Percentiles rank a stretch among this genome's conserved stretches.
phyloP scores from a whole-genome alignment of 352 stramenopile genomes.

The Pythium insidiosum region DNA sequence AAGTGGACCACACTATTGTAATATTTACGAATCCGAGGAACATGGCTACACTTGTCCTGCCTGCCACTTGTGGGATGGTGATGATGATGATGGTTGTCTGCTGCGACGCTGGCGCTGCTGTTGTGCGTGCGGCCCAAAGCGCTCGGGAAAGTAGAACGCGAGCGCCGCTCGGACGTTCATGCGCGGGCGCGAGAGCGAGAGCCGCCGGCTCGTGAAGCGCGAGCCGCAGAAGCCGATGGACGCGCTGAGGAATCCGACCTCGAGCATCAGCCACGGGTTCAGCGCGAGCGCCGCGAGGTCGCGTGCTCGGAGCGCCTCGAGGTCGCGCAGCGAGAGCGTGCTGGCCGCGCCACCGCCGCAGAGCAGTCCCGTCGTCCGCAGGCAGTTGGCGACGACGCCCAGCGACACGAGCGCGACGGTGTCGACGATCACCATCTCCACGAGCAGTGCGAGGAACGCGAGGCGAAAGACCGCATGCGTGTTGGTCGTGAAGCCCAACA shows the following conservation, averaged over 20 bases:
- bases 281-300: conserved; percentile 40
- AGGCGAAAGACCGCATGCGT: conserved; percentile 51
- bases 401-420: conserved; percentile 44
- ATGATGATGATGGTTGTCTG: no score
- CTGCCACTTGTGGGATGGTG: no score
- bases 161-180: conserved; percentile 56
- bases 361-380: conserved; percentile 26
- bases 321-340: conserved; percentile 11
- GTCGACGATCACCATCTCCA: conserved; percentile 34
- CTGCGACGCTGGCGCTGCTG: no score
- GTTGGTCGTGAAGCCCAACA: conserved; percentile 67
- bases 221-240: conserved; percentile 48
- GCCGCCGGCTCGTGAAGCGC: conserved; percentile 34
- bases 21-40: no score
- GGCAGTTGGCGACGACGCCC: conserved; percentile 45
- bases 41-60: no score
- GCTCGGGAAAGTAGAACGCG: conserved; percentile 28
- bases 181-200: conserved; percentile 48
- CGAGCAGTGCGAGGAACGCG: conserved; percentile 22
- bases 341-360: conserved; percentile 30
- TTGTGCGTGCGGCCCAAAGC: no score
- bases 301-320: conserved; percentile 23
- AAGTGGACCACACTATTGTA: no score
- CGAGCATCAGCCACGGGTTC: conserved; percentile 41
- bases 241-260: conserved; percentile 40